These are phyloP conservation scores for Podospora comata DNA, from an alignment of 495 filamentous ascomycete genomes.

Conservation along the genomic window DNA sequence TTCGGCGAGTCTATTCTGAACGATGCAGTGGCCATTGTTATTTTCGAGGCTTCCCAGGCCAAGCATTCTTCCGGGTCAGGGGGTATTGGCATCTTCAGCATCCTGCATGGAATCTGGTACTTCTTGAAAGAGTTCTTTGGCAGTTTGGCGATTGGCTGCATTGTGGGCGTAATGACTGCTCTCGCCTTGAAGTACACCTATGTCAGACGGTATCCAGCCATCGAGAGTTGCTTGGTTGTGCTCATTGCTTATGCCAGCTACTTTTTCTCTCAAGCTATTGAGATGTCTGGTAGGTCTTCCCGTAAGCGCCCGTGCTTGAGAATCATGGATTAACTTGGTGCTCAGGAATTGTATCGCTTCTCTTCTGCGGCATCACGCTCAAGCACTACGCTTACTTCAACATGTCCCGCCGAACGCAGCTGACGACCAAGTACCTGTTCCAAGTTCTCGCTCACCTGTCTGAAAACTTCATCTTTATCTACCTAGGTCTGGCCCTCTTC, in stretches of 20 bases:
- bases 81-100: slow-evolving; percentile 65
- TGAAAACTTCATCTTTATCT: slow-evolving; percentile 99
- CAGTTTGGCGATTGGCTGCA: slow-evolving; percentile 81
- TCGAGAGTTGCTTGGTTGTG: slow-evolving; percentile 92
- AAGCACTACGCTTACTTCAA: slow-evolving; percentile 99
- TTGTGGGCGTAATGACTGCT: slow-evolving; percentile 82
- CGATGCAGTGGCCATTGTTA: slow-evolving; percentile 95
- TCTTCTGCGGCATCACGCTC: slow-evolving; percentile 96
- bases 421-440: slow-evolving; percentile 98
- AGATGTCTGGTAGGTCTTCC: slow-evolving; percentile 72
- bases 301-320: neutral
- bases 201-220: slow-evolving; percentile 87
- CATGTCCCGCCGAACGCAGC: slow-evolving; percentile 95
- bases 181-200: slow-evolving; percentile 89
- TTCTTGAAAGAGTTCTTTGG: slow-evolving; percentile 97
- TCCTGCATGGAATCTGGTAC: slow-evolving; percentile 87
- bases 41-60: slow-evolving; percentile 95
- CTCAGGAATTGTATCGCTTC: slow-evolving; percentile 87
- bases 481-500: slow-evolving; percentile 89
- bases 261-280: slow-evolving; percentile 91
- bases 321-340: slow-evolving; percentile 22
- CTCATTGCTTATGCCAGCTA: slow-evolving; percentile 94
- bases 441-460: slow-evolving; percentile 91
- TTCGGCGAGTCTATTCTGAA: slow-evolving; percentile 98
- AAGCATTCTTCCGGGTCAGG: slow-evolving; percentile 58